These are phyloP conservation scores for Lophiotrema nucula DNA, from an alignment of 495 filamentous ascomycete genomes.

Conservation along the genomic window DNA sequence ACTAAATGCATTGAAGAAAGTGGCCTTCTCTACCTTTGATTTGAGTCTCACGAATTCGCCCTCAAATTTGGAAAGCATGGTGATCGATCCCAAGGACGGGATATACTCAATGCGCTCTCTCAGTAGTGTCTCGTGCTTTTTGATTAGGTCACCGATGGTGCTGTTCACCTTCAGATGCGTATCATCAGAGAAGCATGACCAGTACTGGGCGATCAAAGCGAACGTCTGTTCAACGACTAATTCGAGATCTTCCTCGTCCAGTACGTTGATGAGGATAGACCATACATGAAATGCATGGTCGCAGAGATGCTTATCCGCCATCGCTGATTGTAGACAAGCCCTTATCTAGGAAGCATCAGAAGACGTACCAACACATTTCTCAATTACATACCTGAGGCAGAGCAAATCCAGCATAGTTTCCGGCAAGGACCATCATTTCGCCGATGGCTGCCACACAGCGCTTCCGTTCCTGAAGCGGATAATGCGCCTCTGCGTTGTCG, in stretches of 20 bases:
- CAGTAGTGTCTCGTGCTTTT: constrained; percentile 58
- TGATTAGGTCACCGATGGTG: constrained; percentile 64
- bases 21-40: constrained; percentile 56
- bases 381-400: constrained; percentile 72
- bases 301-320: constrained; percentile 68
- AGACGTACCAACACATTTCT: background rate
- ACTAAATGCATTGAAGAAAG: constrained; percentile 66
- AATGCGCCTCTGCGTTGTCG: constrained; percentile 62
- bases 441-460: constrained; percentile 78
- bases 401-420: constrained; percentile 67
- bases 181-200: constrained; percentile 61
- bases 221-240: constrained; percentile 81
- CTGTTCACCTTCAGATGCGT: constrained; percentile 58
- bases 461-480: constrained; percentile 61
- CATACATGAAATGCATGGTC: constrained; percentile 79
- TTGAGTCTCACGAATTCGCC: constrained; percentile 62
- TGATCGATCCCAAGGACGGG: constrained; percentile 74
- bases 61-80: constrained; percentile 64
- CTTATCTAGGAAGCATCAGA: constrained; percentile 59
- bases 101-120: constrained; percentile 65
- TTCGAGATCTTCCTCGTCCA: constrained; percentile 76
- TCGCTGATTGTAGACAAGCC: constrained; percentile 81
- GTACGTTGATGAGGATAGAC: constrained; percentile 68
- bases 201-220: constrained; percentile 78
- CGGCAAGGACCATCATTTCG: constrained; percentile 78